Evolutionary conservation across 2,329 filamentous ascomycete genomes (phyloP).

Genomic region (Sporothrix globosa): DNA sequence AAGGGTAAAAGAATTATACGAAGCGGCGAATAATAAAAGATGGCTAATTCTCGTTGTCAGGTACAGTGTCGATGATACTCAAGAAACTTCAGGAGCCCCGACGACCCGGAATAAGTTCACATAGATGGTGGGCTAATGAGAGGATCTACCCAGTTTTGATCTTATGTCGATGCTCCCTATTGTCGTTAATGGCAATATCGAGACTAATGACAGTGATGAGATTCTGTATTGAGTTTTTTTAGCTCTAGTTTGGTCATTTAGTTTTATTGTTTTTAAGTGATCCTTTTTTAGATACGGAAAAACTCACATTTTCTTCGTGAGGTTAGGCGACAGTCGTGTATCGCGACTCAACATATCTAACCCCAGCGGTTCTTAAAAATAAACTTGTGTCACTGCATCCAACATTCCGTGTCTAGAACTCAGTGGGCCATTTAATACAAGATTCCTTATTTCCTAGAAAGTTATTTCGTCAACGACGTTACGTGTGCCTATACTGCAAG

Average conservation of each 20-base stretch:
- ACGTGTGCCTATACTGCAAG: background rate
- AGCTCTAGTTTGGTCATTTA: background rate
- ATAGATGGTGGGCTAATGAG: background rate
- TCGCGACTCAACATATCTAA: background rate
- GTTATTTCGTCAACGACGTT: background rate
- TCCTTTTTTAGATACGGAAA: no score
- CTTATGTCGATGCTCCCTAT: background rate
- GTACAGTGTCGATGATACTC: slow-evolving; percentile 28
- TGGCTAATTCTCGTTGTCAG: background rate
- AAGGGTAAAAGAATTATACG: no score
- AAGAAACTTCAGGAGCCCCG: slow-evolving; percentile 21
- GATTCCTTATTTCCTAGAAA: background rate
- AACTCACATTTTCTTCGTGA: no score
- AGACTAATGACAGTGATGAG: background rate
- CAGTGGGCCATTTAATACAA: background rate
- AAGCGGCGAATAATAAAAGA: no score
- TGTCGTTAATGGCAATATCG: background rate
- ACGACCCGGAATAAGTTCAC: slow-evolving; percentile 22
- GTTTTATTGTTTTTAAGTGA: background rate
- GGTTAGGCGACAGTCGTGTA: background rate
- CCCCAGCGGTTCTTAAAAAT: no score
- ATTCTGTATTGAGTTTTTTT: no score
- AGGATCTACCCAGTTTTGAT: slow-evolving; percentile 10
- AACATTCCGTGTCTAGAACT: background rate
- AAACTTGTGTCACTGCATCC: background rate